Evolutionary conservation across 1,284 basidiomycete genomes (phyloP).

Genomic region (Cystobasidium pallidum): DNA sequence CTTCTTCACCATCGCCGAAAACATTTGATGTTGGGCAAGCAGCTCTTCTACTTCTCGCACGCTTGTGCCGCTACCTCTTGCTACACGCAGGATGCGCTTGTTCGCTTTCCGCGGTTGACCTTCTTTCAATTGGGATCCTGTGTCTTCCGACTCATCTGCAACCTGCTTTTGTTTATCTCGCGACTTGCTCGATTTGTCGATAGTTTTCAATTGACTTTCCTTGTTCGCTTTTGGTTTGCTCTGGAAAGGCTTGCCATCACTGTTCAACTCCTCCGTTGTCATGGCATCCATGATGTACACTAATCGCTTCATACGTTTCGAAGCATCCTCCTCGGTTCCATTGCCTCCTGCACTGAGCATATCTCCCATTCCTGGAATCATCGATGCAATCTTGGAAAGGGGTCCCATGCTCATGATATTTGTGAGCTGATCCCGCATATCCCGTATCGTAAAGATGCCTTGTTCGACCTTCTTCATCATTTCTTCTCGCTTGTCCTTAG

Average conservation of each 20-base stretch:
- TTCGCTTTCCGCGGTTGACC: conserved; percentile 60
- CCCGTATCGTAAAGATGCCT: conserved; percentile 92
- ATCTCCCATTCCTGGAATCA: conserved; percentile 95
- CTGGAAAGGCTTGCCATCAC: conserved; percentile 82
- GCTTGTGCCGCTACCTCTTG: conserved; percentile 90
- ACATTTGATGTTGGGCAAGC: conserved; percentile 92
- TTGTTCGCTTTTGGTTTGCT: conserved; percentile 23
- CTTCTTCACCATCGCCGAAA: conserved; percentile 95
- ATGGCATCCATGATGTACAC: conserved; percentile 99
- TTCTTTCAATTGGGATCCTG: conserved; percentile 30
- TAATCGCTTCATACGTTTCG: conserved; percentile 90
- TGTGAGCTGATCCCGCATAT: conserved; percentile 96
- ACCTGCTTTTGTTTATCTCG: conserved; percentile 44
- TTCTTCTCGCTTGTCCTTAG: conserved; percentile 91
- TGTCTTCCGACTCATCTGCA: conserved; percentile 28
- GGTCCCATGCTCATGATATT: conserved; percentile 99
- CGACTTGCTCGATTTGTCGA: conserved; percentile 36
- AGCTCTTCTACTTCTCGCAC: conserved; percentile 96
- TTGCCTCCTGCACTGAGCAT: conserved; percentile 70
- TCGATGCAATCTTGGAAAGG: conserved; percentile 95
- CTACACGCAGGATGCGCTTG: conserved; percentile 84
- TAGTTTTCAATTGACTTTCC: conserved; percentile 48
- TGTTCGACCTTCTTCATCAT: conserved; percentile 98
- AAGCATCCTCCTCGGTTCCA: conserved; percentile 85
- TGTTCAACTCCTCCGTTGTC: conserved; percentile 89